Evolutionary conservation across 345 rosid species (phyloP).

Genomic region (Sonneratia caseolaris): DNA sequence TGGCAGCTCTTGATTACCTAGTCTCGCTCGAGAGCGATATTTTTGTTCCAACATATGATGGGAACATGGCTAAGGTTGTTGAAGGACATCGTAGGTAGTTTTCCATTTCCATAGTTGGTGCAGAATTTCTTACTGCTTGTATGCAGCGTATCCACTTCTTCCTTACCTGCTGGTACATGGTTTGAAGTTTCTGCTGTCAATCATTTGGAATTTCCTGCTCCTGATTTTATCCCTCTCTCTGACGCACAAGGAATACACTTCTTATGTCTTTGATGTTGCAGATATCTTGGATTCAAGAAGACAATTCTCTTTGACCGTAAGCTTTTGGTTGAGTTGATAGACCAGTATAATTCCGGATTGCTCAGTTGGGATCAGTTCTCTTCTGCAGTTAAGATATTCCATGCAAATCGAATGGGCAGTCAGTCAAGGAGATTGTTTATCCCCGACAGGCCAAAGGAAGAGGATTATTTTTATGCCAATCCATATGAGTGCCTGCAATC

Average conservation of each 20-base stretch:
- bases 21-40: slow-evolving; percentile 36
- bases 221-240: background rate
- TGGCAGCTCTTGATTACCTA: slow-evolving; percentile 41
- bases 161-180: background rate
- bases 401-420: slow-evolving; percentile 25
- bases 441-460: slow-evolving; percentile 34
- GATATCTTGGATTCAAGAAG: slow-evolving; percentile 26
- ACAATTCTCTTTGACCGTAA: slow-evolving; percentile 22
- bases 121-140: background rate
- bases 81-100: slow-evolving; percentile 41
- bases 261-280: slow-evolving; percentile 8
- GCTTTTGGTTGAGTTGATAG: slow-evolving; percentile 23
- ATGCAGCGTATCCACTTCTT: background rate
- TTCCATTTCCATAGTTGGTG: background rate
- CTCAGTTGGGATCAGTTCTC: slow-evolving; percentile 30
- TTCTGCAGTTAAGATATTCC: slow-evolving; percentile 16
- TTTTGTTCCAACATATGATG: slow-evolving; percentile 26
- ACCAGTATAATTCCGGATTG: slow-evolving; percentile 17
- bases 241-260: background rate
- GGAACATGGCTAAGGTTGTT: slow-evolving; percentile 29
- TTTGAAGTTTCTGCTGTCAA: too few relatives aligned
- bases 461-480: slow-evolving; percentile 41
- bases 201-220: background rate
- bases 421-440: slow-evolving; percentile 22
- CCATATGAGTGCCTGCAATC: slow-evolving; percentile 36